Evolutionary conservation across 345 rosid species (phyloP).

Genomic region (Camelina laxa): DNA sequence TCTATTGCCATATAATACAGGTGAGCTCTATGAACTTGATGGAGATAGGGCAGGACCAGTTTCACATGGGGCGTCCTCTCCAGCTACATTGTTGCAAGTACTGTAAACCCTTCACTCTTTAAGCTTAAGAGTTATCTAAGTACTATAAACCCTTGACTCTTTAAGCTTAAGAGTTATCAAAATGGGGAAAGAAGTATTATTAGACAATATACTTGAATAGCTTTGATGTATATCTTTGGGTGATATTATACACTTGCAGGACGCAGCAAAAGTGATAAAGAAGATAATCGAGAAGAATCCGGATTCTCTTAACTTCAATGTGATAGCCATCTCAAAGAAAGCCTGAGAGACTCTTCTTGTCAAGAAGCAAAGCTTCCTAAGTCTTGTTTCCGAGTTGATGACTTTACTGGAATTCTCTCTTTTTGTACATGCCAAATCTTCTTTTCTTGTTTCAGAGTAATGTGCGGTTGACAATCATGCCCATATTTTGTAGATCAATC

Average conservation of each 20-base stretch:
- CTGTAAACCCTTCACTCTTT: conserved; percentile 8
- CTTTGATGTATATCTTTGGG: not conserved
- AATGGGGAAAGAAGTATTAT: not conserved
- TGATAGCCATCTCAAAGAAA: conserved; percentile 67
- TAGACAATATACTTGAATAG: not conserved
- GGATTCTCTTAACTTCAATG: conserved; percentile 74
- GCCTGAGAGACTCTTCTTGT: conserved; percentile 28
- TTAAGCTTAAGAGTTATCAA: conserved; percentile 1
- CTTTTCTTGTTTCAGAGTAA: not conserved
- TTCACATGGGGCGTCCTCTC: conserved; percentile 76
- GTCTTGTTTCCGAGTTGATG: conserved; percentile 30
- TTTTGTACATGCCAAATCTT: conserved; percentile 13
- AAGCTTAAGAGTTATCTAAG: conserved; percentile 30
- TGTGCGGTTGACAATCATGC: not conserved
- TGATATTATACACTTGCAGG: conserved; percentile 51
- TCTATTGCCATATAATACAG: conserved; percentile 39
- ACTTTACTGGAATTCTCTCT: not conserved
- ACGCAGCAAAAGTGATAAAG: conserved; percentile 72
- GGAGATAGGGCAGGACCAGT: conserved; percentile 81
- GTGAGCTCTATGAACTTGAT: conserved; percentile 86
- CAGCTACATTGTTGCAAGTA: conserved; percentile 72
- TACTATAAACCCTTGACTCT: conserved; percentile 29
- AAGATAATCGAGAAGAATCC: conserved; percentile 82
- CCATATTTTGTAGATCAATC: not conserved
- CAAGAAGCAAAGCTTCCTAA: conserved; percentile 3